Percentiles rank a stretch among this genome's conserved stretches.
These are phyloP conservation scores for Kregervanrija pseudodelftensis DNA, from an alignment of 805 yeast species.

Conservation along the genomic window DNA sequence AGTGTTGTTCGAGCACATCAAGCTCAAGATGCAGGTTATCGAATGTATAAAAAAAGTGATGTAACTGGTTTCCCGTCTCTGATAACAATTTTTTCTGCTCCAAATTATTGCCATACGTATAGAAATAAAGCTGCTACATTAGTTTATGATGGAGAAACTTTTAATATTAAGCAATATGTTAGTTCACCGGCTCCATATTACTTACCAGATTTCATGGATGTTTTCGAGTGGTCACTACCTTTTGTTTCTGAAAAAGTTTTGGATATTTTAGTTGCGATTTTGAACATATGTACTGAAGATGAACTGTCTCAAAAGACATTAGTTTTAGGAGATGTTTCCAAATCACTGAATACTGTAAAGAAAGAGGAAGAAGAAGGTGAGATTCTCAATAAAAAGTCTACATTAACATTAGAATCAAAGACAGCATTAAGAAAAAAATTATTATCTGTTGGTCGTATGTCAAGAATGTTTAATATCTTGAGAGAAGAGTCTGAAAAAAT, in stretches of 20 bases:
- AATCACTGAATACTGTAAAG: conserved; percentile 21
- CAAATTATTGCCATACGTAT: conserved; percentile 85
- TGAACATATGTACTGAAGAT: conserved; percentile 90
- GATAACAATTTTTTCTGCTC: conserved; percentile 89
- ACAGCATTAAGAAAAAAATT: conserved; percentile 67
- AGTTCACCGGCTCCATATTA: conserved; percentile 80
- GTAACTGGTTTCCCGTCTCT: conserved; percentile 83
- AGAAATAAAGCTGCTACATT: conserved; percentile 91
- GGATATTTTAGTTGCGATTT: conserved; percentile 81
- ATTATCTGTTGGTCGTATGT: conserved; percentile 85
- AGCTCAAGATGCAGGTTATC: conserved; percentile 93
- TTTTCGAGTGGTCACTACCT: conserved; percentile 93
- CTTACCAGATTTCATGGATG: conserved; percentile 96
- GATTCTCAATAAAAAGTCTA: background rate
- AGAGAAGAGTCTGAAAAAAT: conserved; percentile 86
- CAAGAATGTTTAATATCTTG: conserved; percentile 83
- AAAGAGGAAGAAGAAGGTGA: background rate
- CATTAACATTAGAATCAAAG: conserved; percentile 25
- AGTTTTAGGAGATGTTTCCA: conserved; percentile 23
- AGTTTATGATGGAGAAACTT: conserved; percentile 82
- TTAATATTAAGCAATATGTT: conserved; percentile 92
- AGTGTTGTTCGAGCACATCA: conserved; percentile 92
- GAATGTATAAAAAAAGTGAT: conserved; percentile 82
- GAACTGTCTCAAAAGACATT: conserved; percentile 40
- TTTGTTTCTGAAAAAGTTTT: conserved; percentile 94